Conservation (phyloP, 129 eudicot species). For the Saposhnikovia divaricata region DNA sequence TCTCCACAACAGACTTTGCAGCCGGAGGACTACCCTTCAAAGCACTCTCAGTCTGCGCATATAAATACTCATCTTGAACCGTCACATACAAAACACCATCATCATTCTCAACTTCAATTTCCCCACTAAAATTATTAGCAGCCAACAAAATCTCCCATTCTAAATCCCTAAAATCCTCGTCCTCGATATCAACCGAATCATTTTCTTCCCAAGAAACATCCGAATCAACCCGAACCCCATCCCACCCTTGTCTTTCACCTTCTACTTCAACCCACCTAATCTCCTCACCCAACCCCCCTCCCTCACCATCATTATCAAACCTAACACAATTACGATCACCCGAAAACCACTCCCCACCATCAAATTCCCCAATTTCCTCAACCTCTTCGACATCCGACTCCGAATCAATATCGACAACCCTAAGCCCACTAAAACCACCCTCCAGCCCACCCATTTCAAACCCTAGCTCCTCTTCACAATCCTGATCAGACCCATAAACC, state of each 20-base stretch:
- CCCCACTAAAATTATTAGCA: conserved; percentile 44
- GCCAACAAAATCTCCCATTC: conserved; percentile 73
- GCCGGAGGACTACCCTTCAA: conserved; percentile 80
- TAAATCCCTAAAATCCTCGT: conserved; percentile 24
- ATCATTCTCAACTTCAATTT: conserved; percentile 30
- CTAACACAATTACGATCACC: background rate
- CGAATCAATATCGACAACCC: conserved; percentile 50
- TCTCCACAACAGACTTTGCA: conserved; percentile 64
- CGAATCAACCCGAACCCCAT: conserved; percentile 45
- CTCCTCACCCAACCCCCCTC: background rate
- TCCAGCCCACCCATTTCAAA: conserved; percentile 17
- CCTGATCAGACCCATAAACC: conserved; percentile 30
- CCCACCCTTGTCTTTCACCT: conserved; percentile 41
- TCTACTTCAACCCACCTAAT: conserved; percentile 37
- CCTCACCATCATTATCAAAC: background rate
- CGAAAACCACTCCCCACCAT: background rate
- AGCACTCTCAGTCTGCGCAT: conserved; percentile 48
- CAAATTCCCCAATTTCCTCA: background rate
- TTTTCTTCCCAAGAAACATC: conserved; percentile 34
- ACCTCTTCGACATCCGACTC: conserved; percentile 37
- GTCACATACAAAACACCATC: conserved; percentile 2
- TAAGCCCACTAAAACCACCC: conserved; percentile 25
- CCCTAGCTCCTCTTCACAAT: conserved; percentile 41
- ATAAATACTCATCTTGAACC: conserved; percentile 35
- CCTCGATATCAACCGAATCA: conserved; percentile 8